Conservation (phyloP, 108 stramenopile genomes). For the Cyclotella baltica region DNA sequence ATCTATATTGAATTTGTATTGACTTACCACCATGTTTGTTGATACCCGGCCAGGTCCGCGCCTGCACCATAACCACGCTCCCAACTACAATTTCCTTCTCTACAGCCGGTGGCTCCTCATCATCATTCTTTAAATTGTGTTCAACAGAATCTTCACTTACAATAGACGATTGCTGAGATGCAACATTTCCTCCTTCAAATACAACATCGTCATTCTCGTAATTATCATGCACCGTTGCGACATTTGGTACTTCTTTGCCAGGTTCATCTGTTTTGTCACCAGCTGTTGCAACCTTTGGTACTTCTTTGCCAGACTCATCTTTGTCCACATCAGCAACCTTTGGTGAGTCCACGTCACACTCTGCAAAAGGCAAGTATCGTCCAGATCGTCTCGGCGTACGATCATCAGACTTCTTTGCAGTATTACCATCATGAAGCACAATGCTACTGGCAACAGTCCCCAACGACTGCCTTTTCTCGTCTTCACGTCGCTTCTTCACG, state of each 20-base stretch:
- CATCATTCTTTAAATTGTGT: background rate
- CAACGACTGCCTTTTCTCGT: background rate
- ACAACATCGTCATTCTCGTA: background rate
- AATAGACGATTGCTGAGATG: conserved; percentile 11
- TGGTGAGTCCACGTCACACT: too few species aligned
- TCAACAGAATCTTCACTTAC: background rate
- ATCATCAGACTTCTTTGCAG: conserved; percentile 27
- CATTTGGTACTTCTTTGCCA: too few species aligned
- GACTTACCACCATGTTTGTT: conserved; percentile 79
- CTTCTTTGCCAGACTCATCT: background rate
- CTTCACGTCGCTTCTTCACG: conserved; percentile 23
- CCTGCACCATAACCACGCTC: conserved; percentile 73
- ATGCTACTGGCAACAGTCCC: conserved; percentile 6
- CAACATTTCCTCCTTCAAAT: background rate
- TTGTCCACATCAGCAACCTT: too few species aligned
- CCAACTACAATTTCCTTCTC: conserved; percentile 51
- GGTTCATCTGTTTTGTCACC: background rate
- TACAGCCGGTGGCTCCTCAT: background rate
- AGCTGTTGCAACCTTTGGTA: background rate
- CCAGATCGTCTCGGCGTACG: conserved; percentile 25
- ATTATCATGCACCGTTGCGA: too few species aligned
- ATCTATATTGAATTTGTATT: background rate
- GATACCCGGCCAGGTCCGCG: conserved; percentile 89
- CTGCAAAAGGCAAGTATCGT: background rate
- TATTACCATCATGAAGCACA: conserved; percentile 34